Evolutionary conservation across 2,329 filamentous ascomycete genomes (phyloP).

Genomic region (Trichoderma citrinoviride): DNA sequence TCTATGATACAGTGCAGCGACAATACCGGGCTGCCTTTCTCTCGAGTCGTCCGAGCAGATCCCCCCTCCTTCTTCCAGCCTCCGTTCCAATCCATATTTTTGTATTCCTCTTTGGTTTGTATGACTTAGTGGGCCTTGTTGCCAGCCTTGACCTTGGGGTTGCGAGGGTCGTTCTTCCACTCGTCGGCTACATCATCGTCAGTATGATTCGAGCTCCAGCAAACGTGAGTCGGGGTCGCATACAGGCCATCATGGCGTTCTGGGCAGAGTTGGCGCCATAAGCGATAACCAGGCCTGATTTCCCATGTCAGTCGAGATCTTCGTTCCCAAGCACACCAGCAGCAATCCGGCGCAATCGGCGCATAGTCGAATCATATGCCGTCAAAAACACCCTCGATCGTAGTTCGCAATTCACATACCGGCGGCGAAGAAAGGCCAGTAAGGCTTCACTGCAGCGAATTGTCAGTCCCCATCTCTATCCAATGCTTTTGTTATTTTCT

Average conservation of each 20-base stretch:
- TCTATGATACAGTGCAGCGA: constrained; percentile 43
- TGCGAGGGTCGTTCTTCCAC: constrained; percentile 96
- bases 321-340: neutral
- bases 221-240: constrained; percentile 25
- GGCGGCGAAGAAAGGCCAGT: constrained; percentile 91
- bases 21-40: constrained; percentile 20
- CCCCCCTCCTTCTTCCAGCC: constrained; percentile 28
- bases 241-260: constrained; percentile 75
- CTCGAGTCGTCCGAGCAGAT: constrained; percentile 32
- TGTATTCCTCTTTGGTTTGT: neutral
- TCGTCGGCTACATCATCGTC: constrained; percentile 66
- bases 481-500: neutral
- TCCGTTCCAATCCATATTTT: constrained; percentile 17
- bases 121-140: constrained; percentile 44
- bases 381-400: neutral
- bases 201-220: constrained; percentile 23
- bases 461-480: constrained; percentile 27
- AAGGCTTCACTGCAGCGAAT: constrained; percentile 68
- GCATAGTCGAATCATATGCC: neutral
- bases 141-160: constrained; percentile 59
- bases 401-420: constrained; percentile 60
- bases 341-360: neutral
- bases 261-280: constrained; percentile 89
- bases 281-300: constrained; percentile 73
- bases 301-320: constrained; percentile 25